Conservation (phyloP, 1,284 basidiomycete species). For the Microbotryum intermedium region DNA sequence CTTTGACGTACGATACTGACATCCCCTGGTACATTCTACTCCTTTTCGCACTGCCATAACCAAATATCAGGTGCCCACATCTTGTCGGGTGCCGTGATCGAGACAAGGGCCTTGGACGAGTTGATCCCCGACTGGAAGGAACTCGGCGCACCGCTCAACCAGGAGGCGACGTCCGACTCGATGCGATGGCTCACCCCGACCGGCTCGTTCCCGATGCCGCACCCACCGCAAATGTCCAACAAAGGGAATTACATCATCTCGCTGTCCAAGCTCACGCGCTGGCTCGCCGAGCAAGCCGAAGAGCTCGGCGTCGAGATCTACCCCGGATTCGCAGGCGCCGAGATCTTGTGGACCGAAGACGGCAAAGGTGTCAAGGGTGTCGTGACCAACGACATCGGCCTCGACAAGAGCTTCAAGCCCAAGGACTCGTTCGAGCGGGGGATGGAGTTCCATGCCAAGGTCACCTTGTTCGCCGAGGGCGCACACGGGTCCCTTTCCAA, state of each 20-base stretch:
- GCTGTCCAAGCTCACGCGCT: slow-evolving; percentile 76
- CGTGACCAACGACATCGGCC: slow-evolving; percentile 87
- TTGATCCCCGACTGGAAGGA: slow-evolving; percentile 80
- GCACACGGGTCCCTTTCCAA: slow-evolving; percentile 89
- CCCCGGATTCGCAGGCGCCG: slow-evolving; percentile 88
- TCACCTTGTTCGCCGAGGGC: slow-evolving; percentile 92
- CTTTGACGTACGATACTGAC: neutral
- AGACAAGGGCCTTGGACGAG: slow-evolving; percentile 84
- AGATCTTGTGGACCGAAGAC: slow-evolving; percentile 63
- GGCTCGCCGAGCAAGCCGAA: slow-evolving; percentile 84
- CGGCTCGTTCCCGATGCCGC: slow-evolving; percentile 73
- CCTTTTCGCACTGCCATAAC: neutral
- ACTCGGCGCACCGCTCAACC: slow-evolving; percentile 55
- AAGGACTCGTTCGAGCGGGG: slow-evolving; percentile 92
- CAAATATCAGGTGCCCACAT: slow-evolving; percentile 71
- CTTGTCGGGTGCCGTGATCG: slow-evolving; percentile 90
- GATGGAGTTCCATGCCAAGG: slow-evolving; percentile 90
- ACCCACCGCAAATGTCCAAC: slow-evolving; percentile 96
- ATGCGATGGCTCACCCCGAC: slow-evolving; percentile 82
- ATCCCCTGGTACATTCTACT: neutral
- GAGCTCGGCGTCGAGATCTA: slow-evolving; percentile 89
- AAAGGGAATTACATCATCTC: slow-evolving; percentile 90
- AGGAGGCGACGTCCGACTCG: slow-evolving; percentile 65
- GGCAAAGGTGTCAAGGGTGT: slow-evolving; percentile 69
- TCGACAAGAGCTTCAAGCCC: slow-evolving; percentile 66